Evolutionary conservation across 2,329 filamentous ascomycete species (phyloP), one percentile per base, ranked within the genome.

Genomic region (Daldinia eschscholtzii): DNA sequence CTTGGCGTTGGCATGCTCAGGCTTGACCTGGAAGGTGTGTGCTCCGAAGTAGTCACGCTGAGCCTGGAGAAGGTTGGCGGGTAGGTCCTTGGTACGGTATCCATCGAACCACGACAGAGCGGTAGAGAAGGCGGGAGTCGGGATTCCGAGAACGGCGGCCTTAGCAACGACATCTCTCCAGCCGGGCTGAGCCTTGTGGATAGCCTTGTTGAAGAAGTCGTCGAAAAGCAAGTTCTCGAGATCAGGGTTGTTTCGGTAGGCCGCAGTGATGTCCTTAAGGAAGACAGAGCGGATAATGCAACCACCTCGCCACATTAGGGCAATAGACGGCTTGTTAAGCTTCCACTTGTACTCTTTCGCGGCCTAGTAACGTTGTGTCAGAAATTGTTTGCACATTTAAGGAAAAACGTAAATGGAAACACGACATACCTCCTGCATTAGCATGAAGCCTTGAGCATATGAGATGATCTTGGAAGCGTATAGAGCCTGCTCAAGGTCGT

Each of bases 381-480:
- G 65, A 35, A 28, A n/a, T 20, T 23, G 20, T 7, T 7, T 26
- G 13, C 5, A 60, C n/a, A 12, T 23, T 71, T 80, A 75, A 59
- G 68, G 69, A 53, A 15, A 3, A 1, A 39, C 3, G 2, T 60
- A 52, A 57, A 35, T 20, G 33, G 46, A 33, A 33, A 18, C 6
- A 57, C 48, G 53, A 82, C 90, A 83, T 84, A 94, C 93, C 85
- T 97, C 92, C 87, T 98, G 95, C 89, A 99, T 98, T 80, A 99
- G 89, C 95, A 98, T 98, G 90, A 99, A 99, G 81, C 96, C 96
- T 86, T 99, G 96, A 74, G 96, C 94, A 82, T 99, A 99, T 20
- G 96, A 99, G 84, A 99, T 98, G 81, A 99, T 99, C 92, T 99
- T 99, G 80, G 95, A 98, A 75, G 96, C 96, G 81, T 99, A 99